Conservation (phyloP, 192 early-diverging fungal species). For the Helicostylum pulchrum region DNA sequence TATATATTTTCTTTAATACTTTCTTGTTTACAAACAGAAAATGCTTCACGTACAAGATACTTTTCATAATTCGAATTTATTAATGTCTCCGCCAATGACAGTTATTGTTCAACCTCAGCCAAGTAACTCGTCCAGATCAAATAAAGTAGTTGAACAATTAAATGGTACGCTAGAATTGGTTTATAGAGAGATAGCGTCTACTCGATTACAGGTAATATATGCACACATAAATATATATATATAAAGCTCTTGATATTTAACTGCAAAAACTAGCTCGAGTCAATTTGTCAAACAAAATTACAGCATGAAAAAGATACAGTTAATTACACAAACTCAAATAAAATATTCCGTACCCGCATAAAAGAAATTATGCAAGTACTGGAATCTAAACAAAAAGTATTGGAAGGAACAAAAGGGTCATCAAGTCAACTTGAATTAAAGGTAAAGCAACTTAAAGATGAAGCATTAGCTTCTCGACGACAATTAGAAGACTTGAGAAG, state of each 20-base stretch:
- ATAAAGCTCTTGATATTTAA: not conserved
- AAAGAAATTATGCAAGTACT: slow-evolving; percentile 33
- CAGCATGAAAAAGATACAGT: slow-evolving; percentile 12
- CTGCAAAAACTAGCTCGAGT: slow-evolving; percentile 18
- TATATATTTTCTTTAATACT: too few relatives aligned
- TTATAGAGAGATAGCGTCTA: slow-evolving; percentile 3
- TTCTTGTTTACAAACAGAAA: not conserved
- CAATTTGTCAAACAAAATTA: slow-evolving; percentile 3
- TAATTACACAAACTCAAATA: slow-evolving; percentile 25
- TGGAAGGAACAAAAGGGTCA: slow-evolving; percentile 26
- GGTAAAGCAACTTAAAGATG: slow-evolving; percentile 31
- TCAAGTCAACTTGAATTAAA: slow-evolving; percentile 23
- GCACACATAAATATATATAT: not conserved
- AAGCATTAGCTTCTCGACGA: slow-evolving; percentile 28
- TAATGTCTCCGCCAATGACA: not conserved
- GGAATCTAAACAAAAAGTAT: slow-evolving; percentile 28
- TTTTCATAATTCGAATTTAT: not conserved
- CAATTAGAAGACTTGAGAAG: slow-evolving; percentile 24
- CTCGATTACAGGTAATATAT: slow-evolving; percentile 11
- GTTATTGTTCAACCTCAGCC: slow-evolving; percentile 16
- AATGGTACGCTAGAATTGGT: not conserved
- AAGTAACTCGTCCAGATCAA: slow-evolving; percentile 11
- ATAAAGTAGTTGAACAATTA: slow-evolving; percentile 12
- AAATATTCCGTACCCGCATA: slow-evolving; percentile 18
- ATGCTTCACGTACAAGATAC: slow-evolving; percentile 13